phyloP scores from a whole-genome alignment of 441 rosid genomes.

The Corymbia citriodora region DNA sequence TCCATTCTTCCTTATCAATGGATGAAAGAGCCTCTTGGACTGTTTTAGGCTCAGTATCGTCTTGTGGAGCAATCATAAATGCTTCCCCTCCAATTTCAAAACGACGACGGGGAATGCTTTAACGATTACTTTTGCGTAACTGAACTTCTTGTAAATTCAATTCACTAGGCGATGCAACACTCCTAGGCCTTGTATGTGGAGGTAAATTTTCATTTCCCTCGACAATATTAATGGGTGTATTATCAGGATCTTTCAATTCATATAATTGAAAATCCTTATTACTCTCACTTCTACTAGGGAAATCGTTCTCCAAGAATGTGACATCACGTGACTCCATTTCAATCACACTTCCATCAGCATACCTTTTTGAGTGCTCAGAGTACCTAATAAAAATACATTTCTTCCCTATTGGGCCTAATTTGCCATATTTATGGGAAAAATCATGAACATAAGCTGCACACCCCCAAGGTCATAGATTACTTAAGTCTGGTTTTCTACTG shows the following conservation, averaged over 20 bases:
- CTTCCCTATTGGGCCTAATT: rapidly evolving
- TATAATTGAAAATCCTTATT: rapidly evolving
- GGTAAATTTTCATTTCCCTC: rapidly evolving
- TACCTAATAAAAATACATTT: too few species aligned
- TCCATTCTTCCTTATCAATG: too few species aligned
- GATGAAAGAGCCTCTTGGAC: rapidly evolving
- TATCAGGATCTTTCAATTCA: rapidly evolving
- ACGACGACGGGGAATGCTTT: rapidly evolving
- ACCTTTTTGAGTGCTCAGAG: rapidly evolving
- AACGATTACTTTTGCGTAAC: background rate
- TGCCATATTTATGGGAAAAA: too few species aligned
- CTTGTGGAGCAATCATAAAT: too few species aligned
- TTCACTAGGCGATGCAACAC: rapidly evolving
- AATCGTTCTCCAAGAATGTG: rapidly evolving
- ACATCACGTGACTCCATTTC: rapidly evolving
- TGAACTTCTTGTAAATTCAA: too few species aligned
- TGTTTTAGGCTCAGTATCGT: rapidly evolving
- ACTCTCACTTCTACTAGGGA: rapidly evolving
- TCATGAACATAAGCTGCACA: too few species aligned
- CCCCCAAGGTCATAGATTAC: rapidly evolving
- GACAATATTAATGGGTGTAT: rapidly evolving
- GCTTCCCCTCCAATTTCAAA: rapidly evolving
- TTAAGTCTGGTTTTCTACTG: too few species aligned
- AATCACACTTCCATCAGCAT: rapidly evolving
- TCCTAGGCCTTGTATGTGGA: background rate